Conservation (phyloP, 2,329 filamentous ascomycete species). For the Aureobasidium sp. region DNA sequence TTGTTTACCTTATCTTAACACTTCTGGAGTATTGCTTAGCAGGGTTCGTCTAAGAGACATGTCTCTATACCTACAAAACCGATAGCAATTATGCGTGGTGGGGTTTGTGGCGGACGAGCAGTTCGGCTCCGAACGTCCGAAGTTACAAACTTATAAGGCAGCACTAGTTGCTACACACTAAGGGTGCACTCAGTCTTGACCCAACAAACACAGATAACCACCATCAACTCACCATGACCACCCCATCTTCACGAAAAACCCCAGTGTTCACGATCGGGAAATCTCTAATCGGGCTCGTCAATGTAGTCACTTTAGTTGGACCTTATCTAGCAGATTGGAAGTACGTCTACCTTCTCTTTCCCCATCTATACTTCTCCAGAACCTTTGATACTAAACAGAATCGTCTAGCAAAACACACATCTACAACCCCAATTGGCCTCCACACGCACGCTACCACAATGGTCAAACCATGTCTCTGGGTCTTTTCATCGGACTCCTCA, state of each 20-base stretch:
- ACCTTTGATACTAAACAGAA: too few relatives aligned
- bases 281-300: not conserved
- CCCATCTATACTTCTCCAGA: not conserved
- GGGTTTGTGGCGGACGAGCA: too few relatives aligned
- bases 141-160: not conserved
- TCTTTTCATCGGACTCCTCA: slow-evolving; percentile 26
- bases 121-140: not conserved
- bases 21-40: too few relatives aligned
- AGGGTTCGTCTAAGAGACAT: too few relatives aligned
- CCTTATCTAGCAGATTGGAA: not conserved
- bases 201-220: not conserved
- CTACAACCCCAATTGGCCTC: slow-evolving; percentile 40
- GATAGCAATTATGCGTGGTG: too few relatives aligned
- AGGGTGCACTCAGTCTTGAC: not conserved
- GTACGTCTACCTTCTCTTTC: not conserved
- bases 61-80: too few relatives aligned
- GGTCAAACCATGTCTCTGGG: slow-evolving; percentile 42
- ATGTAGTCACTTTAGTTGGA: not conserved
- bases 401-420: slow-evolving; percentile 33
- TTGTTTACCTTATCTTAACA: too few relatives aligned
- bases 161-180: not conserved
- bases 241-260: too few relatives aligned
- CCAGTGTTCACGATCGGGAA: not conserved
- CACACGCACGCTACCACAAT: slow-evolving; percentile 44
- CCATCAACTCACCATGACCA: not conserved